Evolutionary conservation across 2,329 filamentous ascomycete genomes (phyloP).

Genomic region (Zymoseptoria passerinii): DNA sequence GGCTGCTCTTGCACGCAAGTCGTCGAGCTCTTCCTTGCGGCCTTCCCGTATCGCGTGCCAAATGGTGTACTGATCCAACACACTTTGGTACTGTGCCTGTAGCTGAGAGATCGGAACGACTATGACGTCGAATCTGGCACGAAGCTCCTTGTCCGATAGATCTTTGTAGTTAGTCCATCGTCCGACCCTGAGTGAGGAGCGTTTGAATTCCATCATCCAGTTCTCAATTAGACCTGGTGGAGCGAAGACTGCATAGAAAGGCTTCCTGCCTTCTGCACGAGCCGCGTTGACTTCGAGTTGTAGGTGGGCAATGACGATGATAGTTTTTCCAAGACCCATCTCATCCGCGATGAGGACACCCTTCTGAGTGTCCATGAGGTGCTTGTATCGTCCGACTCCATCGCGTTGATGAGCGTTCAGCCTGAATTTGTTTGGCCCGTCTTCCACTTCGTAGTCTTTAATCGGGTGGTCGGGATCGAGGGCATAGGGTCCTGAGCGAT

Average conservation of each 20-base stretch:
- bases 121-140: conserved; percentile 35
- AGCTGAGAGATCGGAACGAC: not conserved
- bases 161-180: conserved; percentile 59
- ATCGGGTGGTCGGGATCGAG: not conserved
- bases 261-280: conserved; percentile 55
- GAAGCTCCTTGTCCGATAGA: conserved; percentile 60
- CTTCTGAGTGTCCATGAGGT: not conserved
- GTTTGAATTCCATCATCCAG: conserved; percentile 83
- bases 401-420: not conserved
- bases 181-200: no score
- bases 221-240: conserved; percentile 91
- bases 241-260: conserved; percentile 77
- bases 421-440: no score
- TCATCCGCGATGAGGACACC: conserved; percentile 72
- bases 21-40: not conserved
- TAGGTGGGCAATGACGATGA: conserved; percentile 87
- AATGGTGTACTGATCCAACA: not conserved
- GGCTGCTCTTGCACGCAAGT: no score
- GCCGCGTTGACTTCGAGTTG: conserved; percentile 55
- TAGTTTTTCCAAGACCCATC: conserved; percentile 93
- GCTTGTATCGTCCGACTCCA: not conserved
- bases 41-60: not conserved
- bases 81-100: not conserved
- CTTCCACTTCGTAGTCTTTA: not conserved
- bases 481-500: not conserved